These are phyloP conservation scores for Fusarium sp. DNA, from an alignment of 2,329 filamentous ascomycete species.

Conservation along the genomic window DNA sequence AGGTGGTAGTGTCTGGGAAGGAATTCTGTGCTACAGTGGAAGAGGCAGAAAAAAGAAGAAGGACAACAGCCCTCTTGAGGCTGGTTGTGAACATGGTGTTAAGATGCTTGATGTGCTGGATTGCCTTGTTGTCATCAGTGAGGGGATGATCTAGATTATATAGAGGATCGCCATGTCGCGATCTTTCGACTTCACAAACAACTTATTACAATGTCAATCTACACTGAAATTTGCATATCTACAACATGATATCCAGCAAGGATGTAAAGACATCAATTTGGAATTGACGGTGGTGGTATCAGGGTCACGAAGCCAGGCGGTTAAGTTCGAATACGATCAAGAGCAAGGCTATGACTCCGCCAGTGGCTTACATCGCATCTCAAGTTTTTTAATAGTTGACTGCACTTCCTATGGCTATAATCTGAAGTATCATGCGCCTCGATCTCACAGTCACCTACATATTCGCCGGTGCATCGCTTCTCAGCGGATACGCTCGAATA, in stretches of 20 bases:
- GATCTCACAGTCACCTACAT: too few relatives aligned
- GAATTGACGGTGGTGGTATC: neutral
- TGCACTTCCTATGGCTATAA: rapidly evolving
- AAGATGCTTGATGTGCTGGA: neutral
- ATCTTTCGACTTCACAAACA: neutral
- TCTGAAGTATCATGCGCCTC: rapidly evolving
- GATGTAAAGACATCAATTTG: neutral
- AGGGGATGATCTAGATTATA: neutral
- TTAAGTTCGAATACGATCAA: too few relatives aligned
- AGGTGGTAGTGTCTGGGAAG: slow-evolving; percentile 7
- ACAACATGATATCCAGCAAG: rapidly evolving
- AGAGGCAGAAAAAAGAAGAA: neutral
- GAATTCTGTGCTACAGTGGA: neutral
- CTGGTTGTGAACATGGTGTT: neutral
- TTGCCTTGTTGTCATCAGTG: neutral
- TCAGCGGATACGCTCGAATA: slow-evolving; percentile 6
- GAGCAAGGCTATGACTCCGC: neutral
- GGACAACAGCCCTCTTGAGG: neutral
- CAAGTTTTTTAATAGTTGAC: neutral
- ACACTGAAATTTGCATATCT: rapidly evolving
- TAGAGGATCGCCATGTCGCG: neutral
- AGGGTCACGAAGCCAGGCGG: too few relatives aligned
- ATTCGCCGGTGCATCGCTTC: neutral
- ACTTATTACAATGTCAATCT: neutral
- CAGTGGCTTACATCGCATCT: neutral